phyloP scores from a whole-genome alignment of 208 protist genomes.

The Crithidia fasciculata region DNA sequence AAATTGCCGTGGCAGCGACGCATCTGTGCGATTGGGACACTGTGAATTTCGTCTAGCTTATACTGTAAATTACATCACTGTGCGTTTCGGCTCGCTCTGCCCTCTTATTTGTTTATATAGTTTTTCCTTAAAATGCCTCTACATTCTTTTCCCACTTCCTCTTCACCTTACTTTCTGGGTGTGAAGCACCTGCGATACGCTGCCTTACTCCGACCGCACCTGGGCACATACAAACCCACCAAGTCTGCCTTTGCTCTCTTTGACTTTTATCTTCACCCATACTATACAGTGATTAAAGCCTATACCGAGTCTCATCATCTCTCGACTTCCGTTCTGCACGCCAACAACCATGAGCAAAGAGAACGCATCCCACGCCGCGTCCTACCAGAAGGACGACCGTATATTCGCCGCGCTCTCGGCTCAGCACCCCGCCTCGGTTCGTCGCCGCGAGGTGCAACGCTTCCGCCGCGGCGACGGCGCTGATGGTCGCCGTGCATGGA shows the following conservation, averaged over 20 bases:
- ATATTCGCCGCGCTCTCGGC: conserved; percentile 59
- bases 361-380: background rate
- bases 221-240: background rate
- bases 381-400: conserved; percentile 29
- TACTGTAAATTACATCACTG: too few species aligned
- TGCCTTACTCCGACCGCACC: too few species aligned
- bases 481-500: conserved; percentile 56
- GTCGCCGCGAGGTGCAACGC: conserved; percentile 51
- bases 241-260: background rate
- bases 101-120: too few species aligned
- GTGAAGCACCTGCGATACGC: too few species aligned
- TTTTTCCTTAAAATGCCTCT: too few species aligned
- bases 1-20: too few species aligned
- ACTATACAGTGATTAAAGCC: too few species aligned
- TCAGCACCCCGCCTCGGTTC: conserved; percentile 12
- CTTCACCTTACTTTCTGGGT: background rate
- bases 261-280: background rate
- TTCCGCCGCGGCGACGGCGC: conserved; percentile 38
- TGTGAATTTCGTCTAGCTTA: too few species aligned
- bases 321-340: background rate
- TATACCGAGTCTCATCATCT: too few species aligned
- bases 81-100: too few species aligned
- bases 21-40: too few species aligned
- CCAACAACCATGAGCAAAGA: conserved; percentile 10
- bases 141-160: too few species aligned